These are phyloP conservation scores for Papiliotrema flavescens DNA, from an alignment of 1,284 basidiomycete genomes.

Conservation along the genomic window DNA sequence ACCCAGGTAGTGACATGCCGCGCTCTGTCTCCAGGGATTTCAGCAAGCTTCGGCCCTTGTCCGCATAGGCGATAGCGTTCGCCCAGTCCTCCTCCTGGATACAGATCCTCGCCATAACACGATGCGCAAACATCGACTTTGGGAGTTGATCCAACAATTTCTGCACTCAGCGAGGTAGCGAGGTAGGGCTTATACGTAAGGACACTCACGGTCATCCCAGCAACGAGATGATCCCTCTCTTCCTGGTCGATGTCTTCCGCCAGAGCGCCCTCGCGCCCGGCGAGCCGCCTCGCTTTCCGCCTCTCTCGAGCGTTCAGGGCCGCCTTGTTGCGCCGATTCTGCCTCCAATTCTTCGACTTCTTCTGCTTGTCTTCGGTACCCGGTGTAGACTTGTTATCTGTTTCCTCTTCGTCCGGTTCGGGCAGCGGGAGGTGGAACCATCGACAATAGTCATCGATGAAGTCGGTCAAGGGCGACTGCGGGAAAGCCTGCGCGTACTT, in stretches of 20 bases:
- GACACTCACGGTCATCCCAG: slow-evolving; percentile 31
- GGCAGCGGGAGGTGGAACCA: slow-evolving; percentile 58
- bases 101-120: slow-evolving; percentile 70
- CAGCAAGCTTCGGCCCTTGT: slow-evolving; percentile 64
- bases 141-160: slow-evolving; percentile 47
- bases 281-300: slow-evolving; percentile 28
- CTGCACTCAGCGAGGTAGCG: slow-evolving; percentile 9
- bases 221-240: slow-evolving; percentile 43
- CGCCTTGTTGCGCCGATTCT: slow-evolving; percentile 13
- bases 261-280: slow-evolving; percentile 32
- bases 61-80: slow-evolving; percentile 66
- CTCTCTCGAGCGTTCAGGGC: slow-evolving; percentile 35
- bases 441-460: slow-evolving; percentile 67
- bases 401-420: slow-evolving; percentile 51
- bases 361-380: slow-evolving; percentile 15
- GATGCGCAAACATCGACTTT: slow-evolving; percentile 67
- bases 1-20: slow-evolving; percentile 48
- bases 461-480: slow-evolving; percentile 54
- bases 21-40: slow-evolving; percentile 59
- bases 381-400: slow-evolving; percentile 15
- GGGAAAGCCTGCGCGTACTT: slow-evolving; percentile 71
- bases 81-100: slow-evolving; percentile 71
- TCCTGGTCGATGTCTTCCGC: slow-evolving; percentile 39
- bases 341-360: slow-evolving; percentile 16
- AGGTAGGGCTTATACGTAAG: too few relatives aligned